Conservation (phyloP, 352 stramenopile species). For the Pythium chondricola region DNA sequence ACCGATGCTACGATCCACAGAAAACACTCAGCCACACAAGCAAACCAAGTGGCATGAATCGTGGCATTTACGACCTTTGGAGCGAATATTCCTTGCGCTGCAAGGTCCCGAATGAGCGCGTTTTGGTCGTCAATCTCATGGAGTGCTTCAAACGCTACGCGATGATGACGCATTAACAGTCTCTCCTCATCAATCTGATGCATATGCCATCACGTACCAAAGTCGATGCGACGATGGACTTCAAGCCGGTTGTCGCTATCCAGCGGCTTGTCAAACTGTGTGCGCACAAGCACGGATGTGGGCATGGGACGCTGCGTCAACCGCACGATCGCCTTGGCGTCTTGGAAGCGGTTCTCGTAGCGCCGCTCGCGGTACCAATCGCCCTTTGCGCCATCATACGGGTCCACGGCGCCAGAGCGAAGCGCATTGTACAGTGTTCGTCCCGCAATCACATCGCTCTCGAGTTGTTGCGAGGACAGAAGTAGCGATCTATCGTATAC, state of each 20-base stretch:
- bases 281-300: conserved; percentile 36
- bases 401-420: conserved; percentile 52
- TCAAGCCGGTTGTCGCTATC: conserved; percentile 19
- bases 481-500: conserved; percentile 35
- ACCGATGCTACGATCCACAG: conserved; percentile 32
- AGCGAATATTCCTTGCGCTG: conserved; percentile 35
- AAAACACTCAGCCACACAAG: neutral
- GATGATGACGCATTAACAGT: neutral
- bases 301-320: conserved; percentile 23
- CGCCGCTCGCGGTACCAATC: conserved; percentile 72
- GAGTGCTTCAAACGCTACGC: conserved; percentile 47
- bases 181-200: neutral
- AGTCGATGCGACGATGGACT: conserved; percentile 43
- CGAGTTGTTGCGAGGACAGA: conserved; percentile 44
- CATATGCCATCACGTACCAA: conserved; percentile 19
- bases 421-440: conserved; percentile 56
- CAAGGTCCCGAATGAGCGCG: conserved; percentile 42
- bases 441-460: conserved; percentile 38
- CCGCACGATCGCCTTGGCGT: conserved; percentile 33
- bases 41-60: neutral
- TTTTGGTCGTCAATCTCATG: conserved; percentile 68
- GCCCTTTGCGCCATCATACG: conserved; percentile 54
- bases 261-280: conserved; percentile 40
- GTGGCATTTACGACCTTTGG: conserved; percentile 55
- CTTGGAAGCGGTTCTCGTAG: conserved; percentile 46